Percentiles rank a stretch among this genome's conserved stretches.
Evolutionary conservation across 2,329 filamentous ascomycete genomes (phyloP).

Genomic region (Penicillium sp.): DNA sequence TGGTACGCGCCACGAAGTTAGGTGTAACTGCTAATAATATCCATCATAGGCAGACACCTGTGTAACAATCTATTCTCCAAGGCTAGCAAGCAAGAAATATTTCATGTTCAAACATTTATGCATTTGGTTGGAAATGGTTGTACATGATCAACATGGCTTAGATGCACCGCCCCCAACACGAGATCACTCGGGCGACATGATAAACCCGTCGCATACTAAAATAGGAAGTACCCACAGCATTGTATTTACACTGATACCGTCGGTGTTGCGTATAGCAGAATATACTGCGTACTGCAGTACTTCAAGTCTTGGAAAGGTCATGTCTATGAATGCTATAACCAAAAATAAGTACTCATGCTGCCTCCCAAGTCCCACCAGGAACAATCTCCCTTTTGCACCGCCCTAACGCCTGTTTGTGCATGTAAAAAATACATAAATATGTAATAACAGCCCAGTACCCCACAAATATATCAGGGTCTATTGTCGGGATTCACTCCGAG

Average conservation of each 20-base stretch:
- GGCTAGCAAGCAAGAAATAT: too few relatives aligned
- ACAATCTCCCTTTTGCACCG: not conserved
- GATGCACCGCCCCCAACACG: not conserved
- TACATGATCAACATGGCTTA: not conserved
- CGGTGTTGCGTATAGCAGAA: not conserved
- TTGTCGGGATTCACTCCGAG: conserved; percentile 9
- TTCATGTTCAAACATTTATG: not conserved
- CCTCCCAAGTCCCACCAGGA: not conserved
- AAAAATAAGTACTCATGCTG: not conserved
- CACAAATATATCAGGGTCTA: not conserved
- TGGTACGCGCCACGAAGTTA: not conserved
- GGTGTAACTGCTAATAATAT: not conserved
- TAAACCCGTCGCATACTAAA: not conserved
- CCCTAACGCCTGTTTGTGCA: not conserved
- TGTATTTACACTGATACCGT: not conserved
- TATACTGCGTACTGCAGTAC: not conserved
- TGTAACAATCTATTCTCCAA: not conserved
- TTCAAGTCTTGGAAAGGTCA: not conserved
- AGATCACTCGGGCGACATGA: not conserved
- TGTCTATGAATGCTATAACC: not conserved
- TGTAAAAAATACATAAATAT: not conserved
- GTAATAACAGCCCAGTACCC: not conserved
- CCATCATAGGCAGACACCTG: not conserved
- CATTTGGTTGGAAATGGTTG: not conserved
- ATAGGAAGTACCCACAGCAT: not conserved